Percentiles rank a stretch among this genome's conserved stretches.
Evolutionary conservation across 805 yeast genomes (phyloP).

Genomic region (Saccharomycopsis fibuligera): DNA sequence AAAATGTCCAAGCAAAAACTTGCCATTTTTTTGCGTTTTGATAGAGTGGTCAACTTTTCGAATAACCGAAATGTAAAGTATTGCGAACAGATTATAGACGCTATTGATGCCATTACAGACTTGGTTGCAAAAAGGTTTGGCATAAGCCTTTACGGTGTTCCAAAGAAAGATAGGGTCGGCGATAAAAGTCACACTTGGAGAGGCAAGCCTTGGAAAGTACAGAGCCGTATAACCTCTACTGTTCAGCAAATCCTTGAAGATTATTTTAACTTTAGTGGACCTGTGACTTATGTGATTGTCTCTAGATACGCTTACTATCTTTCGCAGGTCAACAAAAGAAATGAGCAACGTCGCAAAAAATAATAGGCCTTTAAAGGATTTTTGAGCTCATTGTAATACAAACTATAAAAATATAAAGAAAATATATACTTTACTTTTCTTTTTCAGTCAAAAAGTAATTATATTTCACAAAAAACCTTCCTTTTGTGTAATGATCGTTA

Average conservation of each 20-base stretch:
- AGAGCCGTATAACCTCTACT: background rate
- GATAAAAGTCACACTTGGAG: constrained; percentile 5
- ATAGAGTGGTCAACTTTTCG: background rate
- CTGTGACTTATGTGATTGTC: constrained; percentile 1
- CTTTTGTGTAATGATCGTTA: no score
- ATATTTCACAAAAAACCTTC: no score
- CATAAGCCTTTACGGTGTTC: background rate
- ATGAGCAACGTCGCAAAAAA: no score
- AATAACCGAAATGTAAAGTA: background rate
- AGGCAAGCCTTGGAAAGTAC: constrained; percentile 4
- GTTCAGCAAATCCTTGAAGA: background rate
- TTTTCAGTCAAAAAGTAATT: no score
- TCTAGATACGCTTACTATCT: constrained; percentile 3
- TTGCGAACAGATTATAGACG: background rate
- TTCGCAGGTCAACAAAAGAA: constrained; percentile 9
- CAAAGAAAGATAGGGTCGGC: background rate
- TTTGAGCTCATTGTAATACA: no score
- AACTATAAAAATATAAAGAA: no score
- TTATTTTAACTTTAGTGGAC: background rate
- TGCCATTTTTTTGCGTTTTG: background rate
- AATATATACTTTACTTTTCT: no score
- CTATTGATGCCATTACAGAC: background rate
- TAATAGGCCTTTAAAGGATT: no score
- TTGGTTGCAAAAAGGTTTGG: background rate
- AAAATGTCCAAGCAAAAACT: constrained; percentile 5